Evolutionary conservation across 495 filamentous ascomycete species (phyloP).

Genomic region (Aspergillus steynii): DNA sequence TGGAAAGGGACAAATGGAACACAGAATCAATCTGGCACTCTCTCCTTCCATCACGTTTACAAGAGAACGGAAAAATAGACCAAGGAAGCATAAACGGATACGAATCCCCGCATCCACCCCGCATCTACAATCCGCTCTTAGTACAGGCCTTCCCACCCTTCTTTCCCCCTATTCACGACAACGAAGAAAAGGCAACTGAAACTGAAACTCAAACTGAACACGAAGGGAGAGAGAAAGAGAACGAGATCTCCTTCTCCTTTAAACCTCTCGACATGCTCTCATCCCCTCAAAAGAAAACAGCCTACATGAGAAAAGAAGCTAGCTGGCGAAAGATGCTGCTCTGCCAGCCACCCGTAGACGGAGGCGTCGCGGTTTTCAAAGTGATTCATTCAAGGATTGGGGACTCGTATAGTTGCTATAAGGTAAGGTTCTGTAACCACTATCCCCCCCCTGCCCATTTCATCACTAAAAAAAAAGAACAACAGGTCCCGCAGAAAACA

Average conservation of each 20-base stretch:
- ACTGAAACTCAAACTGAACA: no score
- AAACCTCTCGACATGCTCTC: background rate
- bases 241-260: background rate
- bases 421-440: no score
- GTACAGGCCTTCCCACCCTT: background rate
- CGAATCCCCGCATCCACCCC: background rate
- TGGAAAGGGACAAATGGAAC: no score
- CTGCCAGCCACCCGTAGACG: background rate
- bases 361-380: no score
- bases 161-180: background rate
- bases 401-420: no score
- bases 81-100: background rate
- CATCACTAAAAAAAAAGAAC: no score
- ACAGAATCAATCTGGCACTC: no score
- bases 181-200: no score
- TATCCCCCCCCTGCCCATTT: no score
- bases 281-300: background rate
- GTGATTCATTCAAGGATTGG: no score
- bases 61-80: background rate
- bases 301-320: background rate
- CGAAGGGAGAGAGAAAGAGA: background rate
- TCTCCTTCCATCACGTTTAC: no score
- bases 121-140: background rate
- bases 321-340: constrained; percentile 1
- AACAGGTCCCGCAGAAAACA: no score